Percentiles rank a stretch among this genome's conserved stretches.
phyloP scores from a whole-genome alignment of 208 protist species.

The Trichomonas gallinae region DNA sequence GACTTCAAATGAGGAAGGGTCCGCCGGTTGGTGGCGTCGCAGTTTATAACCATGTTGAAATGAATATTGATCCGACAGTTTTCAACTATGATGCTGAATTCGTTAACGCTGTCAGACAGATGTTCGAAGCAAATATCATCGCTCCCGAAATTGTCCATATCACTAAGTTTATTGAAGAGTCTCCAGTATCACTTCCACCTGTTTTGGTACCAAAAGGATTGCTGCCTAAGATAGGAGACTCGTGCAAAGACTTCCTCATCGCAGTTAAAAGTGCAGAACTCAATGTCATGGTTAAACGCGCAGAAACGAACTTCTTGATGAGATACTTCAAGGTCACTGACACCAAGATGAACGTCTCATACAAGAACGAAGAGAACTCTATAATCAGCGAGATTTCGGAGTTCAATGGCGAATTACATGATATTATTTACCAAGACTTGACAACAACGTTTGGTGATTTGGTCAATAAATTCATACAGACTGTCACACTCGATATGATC shows the following conservation, averaged over 20 bases:
- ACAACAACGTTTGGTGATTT: background rate
- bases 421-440: background rate
- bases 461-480: background rate
- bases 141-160: background rate
- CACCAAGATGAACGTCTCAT: background rate
- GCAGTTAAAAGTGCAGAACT: background rate
- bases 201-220: background rate
- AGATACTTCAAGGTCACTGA: constrained; percentile 15
- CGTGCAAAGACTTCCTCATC: background rate
- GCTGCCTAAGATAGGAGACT: background rate
- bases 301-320: background rate
- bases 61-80: background rate
- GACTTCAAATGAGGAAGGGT: background rate
- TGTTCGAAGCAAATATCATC: background rate
- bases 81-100: background rate
- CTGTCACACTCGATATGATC: background rate
- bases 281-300: background rate
- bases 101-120: background rate
- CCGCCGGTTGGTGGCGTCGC: background rate
- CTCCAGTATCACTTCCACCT: background rate
- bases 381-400: background rate
- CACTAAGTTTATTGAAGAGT: background rate
- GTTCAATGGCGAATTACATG: background rate
- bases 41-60: background rate
- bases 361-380: background rate